These are phyloP conservation scores for Vitis hybrid DNA, from an alignment of 177 flowering plant genomes.

Conservation along the genomic window DNA sequence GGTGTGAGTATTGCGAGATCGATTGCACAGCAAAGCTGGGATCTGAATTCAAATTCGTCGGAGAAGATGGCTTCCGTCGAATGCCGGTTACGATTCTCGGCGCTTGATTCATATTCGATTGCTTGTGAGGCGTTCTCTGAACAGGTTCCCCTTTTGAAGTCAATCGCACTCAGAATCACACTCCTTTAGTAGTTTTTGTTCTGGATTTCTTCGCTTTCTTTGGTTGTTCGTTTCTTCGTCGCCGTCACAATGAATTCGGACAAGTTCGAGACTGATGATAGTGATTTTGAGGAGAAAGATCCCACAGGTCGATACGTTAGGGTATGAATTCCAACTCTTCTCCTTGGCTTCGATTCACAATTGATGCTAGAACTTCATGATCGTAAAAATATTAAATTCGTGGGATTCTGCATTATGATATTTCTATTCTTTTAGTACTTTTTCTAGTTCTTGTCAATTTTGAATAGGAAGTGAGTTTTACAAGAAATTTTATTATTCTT, in stretches of 20 bases:
- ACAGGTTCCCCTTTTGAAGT: conserved; percentile 16
- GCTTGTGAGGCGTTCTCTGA: conserved; percentile 82
- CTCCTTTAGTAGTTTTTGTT: conserved; percentile 8
- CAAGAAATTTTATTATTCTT: no score
- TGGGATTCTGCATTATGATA: no score
- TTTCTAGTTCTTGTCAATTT: no score
- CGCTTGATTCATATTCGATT: conserved; percentile 55
- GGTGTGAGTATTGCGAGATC: not conserved
- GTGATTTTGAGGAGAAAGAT: conserved; percentile 58
- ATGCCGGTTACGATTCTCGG: conserved; percentile 53
- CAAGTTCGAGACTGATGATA: conserved; percentile 25
- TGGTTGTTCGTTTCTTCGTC: conserved; percentile 1
- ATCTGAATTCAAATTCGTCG: conserved; percentile 6
- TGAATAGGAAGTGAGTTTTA: no score
- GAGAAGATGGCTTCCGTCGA: conserved; percentile 18
- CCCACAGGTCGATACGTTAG: conserved; percentile 70
- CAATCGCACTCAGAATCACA: conserved; percentile 1
- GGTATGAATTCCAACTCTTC: conserved; percentile 36
- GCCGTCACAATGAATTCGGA: not conserved
- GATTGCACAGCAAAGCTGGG: not conserved
- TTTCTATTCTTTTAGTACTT: no score
- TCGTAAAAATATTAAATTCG: no score
- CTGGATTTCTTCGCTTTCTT: not conserved
- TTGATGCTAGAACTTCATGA: no score
- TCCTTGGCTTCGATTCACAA: no score